phyloP scores from a whole-genome alignment of 176 grass and related monocot genomes.

The Microstegium vimineum region DNA sequence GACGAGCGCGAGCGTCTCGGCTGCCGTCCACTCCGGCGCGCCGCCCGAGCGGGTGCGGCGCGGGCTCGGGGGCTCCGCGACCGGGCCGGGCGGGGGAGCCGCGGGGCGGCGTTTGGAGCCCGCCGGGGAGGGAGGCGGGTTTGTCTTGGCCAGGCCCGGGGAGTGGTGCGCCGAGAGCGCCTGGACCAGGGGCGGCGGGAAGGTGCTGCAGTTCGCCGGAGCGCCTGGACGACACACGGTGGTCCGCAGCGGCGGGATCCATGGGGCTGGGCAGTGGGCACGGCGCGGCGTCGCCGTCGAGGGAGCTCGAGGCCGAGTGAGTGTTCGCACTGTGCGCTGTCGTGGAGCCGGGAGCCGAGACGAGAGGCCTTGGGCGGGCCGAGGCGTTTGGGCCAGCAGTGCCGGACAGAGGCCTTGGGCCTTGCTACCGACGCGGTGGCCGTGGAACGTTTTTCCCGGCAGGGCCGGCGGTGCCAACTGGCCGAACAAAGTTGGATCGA shows the following conservation, averaged over 20 bases:
- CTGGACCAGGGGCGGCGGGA: not conserved
- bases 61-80: slow-evolving; percentile 41
- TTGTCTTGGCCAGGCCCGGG: slow-evolving; percentile 25
- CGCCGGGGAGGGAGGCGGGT: not conserved
- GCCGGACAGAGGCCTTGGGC: not conserved
- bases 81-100: not conserved
- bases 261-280: not conserved
- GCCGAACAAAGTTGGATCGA: not conserved
- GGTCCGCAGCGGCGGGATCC: slow-evolving; percentile 16
- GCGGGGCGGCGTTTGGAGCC: not conserved
- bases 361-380: not conserved
- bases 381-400: not conserved
- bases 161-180: not conserved
- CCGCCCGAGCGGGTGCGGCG: slow-evolving; percentile 60
- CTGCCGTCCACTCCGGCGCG: slow-evolving; percentile 46
- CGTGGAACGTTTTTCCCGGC: not conserved
- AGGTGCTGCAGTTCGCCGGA: not conserved
- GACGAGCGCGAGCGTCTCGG: slow-evolving; percentile 47
- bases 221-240: slow-evolving; percentile 61
- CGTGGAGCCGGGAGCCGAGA: not conserved
- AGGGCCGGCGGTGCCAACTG: not conserved
- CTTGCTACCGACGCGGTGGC: not conserved
- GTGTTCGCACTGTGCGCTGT: not conserved
- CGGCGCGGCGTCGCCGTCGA: not conserved
- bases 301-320: slow-evolving; percentile 8